Conservation (phyloP, 805 yeast species). For the Hanseniaspora occidentalis region DNA sequence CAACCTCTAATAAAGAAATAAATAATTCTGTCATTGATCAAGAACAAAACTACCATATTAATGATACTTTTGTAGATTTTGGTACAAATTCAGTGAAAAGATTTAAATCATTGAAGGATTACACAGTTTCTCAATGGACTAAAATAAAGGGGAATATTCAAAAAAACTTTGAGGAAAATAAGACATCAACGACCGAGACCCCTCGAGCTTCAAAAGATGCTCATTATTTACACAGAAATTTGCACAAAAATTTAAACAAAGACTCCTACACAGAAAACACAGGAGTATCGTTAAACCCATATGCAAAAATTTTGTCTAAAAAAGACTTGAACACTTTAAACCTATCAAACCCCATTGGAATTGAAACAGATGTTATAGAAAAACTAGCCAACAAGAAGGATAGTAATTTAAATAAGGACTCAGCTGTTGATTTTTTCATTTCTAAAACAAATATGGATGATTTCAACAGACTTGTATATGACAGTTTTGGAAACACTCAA, state of each 20-base stretch:
- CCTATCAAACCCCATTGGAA: neutral
- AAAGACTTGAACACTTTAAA: neutral
- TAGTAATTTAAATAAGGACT: neutral
- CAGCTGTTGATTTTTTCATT: no score
- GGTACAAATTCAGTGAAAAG: no score
- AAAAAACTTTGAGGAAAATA: neutral
- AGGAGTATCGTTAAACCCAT: slow-evolving; percentile 1
- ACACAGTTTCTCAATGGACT: neutral
- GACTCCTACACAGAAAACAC: neutral
- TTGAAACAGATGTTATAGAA: slow-evolving; percentile 2
- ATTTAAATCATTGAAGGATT: neutral
- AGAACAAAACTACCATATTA: neutral
- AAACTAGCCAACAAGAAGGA: neutral
- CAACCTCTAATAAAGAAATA: neutral
- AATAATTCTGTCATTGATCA: neutral
- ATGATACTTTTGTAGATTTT: no score
- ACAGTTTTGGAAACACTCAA: no score
- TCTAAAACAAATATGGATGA: no score
- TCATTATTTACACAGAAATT: neutral
- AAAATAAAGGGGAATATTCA: neutral
- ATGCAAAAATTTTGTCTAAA: neutral
- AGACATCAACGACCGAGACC: neutral
- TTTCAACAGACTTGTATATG: no score
- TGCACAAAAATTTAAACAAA: neutral
- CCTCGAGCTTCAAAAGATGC: neutral